Evolutionary conservation across 2,329 filamentous ascomycete species (phyloP).

Genomic region (Pseudomassariella vexata): DNA sequence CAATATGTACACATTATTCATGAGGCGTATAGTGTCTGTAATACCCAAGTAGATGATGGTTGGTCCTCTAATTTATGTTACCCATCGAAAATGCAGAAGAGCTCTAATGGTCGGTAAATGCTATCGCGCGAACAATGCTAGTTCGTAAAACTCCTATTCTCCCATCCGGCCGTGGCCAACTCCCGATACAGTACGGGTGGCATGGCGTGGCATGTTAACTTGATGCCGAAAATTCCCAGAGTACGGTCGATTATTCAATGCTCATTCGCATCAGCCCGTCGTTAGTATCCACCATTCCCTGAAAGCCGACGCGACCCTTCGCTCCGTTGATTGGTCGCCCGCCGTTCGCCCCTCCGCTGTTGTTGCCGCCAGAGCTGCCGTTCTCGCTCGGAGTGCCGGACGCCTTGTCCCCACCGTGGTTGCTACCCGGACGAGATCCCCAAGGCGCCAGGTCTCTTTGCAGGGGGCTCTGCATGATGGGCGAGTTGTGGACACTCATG

Average conservation of each 20-base stretch:
- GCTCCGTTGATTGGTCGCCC: slow-evolving; percentile 43
- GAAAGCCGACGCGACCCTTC: slow-evolving; percentile 67
- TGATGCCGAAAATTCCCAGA: too few relatives aligned
- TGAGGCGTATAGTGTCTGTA: too few relatives aligned
- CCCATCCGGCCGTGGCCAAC: too few relatives aligned
- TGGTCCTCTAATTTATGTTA: too few relatives aligned
- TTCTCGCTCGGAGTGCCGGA: slow-evolving; percentile 45
- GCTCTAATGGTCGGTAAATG: too few relatives aligned
- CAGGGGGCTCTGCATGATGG: slow-evolving; percentile 77
- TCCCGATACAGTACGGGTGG: too few relatives aligned
- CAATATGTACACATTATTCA: too few relatives aligned
- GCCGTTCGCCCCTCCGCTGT: slow-evolving; percentile 7
- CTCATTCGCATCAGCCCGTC: slow-evolving; percentile 96
- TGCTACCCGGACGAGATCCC: slow-evolving; percentile 65
- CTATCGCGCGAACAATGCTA: too few relatives aligned
- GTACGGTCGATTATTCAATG: slow-evolving; percentile 77
- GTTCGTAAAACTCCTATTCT: too few relatives aligned
- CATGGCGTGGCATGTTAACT: too few relatives aligned
- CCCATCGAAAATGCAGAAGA: too few relatives aligned
- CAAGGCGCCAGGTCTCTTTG: slow-evolving; percentile 66
- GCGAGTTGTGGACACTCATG: slow-evolving; percentile 85
- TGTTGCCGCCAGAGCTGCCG: slow-evolving; percentile 30
- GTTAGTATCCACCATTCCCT: slow-evolving; percentile 94
- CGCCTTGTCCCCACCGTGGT: slow-evolving; percentile 44
- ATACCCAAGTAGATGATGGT: too few relatives aligned